Base-by-base conservation (phyloP, 805 yeast genomes). In the Candida nemodendra region DNA sequence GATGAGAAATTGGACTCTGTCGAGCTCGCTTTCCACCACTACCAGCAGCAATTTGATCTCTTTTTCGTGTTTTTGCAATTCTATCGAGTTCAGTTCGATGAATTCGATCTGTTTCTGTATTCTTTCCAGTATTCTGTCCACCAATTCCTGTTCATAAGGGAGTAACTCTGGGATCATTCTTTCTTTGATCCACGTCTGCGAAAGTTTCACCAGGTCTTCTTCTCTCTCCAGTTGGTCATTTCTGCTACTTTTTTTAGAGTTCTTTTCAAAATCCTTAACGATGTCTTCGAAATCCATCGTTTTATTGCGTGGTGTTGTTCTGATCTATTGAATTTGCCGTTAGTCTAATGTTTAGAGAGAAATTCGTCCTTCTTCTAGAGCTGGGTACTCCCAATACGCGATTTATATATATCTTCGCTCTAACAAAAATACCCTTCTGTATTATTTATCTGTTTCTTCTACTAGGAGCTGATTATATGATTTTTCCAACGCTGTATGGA, bases 1-100 rank as follows among this genome's bases (percentile, higher is more conserved):
- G n/a, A 90, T 69, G 24, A 91, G 61, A 57, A 82, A 93, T 51
- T 82, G 87, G 21, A 88, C 76, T 39, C 99, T 67, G 52, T 93
- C 98, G 17, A 93, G 72, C 50, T 93, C 98, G 11, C 95, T 83
- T 56, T 93, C 99, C 50, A 91, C 81, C 17, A 95, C 76, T 66
- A 93, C 77, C 31, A 90, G 67, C 41, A 85, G 82, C 41, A 91
- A 62, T 54, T 90, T 90, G 61, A 81, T 79, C 44, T 82, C 86
- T 36, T 65, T 69, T 40, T 79, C 80, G 29, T 71, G 68, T 34
- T 76, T 77, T 36, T 84, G 85, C 26, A 84, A 66, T 38, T 84
- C 90, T 54, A 87, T 80, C 7, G 95, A 82, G 49, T 87, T 85
- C 34, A 78, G 70, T 51, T 84, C 91, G 26, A 91, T 79, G 38